Conservation (phyloP, 2,329 filamentous ascomycete genomes). For the Colletotrichum sp. region DNA sequence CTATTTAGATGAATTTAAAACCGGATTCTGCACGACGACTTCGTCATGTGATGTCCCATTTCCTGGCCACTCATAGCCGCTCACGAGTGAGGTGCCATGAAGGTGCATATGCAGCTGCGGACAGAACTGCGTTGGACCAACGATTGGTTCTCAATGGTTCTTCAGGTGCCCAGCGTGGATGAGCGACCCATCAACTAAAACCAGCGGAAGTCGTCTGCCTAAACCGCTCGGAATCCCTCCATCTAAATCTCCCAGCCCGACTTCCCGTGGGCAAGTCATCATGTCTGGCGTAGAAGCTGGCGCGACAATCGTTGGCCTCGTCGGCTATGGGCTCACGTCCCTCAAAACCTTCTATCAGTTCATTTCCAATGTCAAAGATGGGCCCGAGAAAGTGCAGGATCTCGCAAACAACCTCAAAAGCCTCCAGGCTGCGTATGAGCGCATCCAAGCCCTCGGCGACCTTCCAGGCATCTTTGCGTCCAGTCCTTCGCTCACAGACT, state of each 20-base stretch:
- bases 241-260: not conserved
- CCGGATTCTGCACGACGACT: rapidly evolving
- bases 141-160: rapidly evolving
- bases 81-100: not conserved
- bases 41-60: not conserved
- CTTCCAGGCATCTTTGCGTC: not conserved
- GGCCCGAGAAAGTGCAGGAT: not conserved
- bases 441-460: not conserved
- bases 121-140: not conserved
- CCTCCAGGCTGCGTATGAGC: not conserved
- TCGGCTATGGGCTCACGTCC: not conserved
- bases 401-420: not conserved
- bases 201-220: not conserved
- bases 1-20: rapidly evolving
- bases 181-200: rapidly evolving
- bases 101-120: not conserved
- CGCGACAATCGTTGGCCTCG: not conserved
- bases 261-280: not conserved
- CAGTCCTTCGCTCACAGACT: not conserved
- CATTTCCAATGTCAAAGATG: not conserved
- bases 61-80: not conserved
- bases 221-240: too few relatives aligned
- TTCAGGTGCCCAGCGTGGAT: not conserved
- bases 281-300: not conserved
- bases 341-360: not conserved